Conservation (phyloP, 345 rosid genomes). For the Brassica incana region DNA sequence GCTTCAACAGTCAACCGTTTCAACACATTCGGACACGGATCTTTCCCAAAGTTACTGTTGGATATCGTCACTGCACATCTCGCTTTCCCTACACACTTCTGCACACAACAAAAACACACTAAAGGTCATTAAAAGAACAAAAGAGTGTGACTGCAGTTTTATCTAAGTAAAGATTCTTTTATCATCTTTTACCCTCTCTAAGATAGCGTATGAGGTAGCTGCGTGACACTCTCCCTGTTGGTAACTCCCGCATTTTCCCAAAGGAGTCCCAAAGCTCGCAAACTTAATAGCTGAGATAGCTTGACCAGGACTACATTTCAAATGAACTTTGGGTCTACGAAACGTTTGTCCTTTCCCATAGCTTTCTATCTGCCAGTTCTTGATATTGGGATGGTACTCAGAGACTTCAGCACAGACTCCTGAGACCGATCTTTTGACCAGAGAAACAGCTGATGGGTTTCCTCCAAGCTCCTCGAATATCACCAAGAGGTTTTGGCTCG, state of each 20-base stretch:
- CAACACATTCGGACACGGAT: conserved; percentile 83
- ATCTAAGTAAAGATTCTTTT: neutral
- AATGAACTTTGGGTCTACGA: conserved; percentile 86
- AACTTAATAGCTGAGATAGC: conserved; percentile 80
- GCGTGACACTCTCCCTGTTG: conserved; percentile 97
- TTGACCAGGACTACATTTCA: conserved; percentile 78
- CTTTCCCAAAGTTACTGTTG: conserved; percentile 74
- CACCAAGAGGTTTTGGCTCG: conserved; percentile 79
- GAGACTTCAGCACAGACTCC: conserved; percentile 89
- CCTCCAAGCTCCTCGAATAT: conserved; percentile 98
- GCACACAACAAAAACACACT: conserved; percentile 27
- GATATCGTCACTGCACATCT: conserved; percentile 78
- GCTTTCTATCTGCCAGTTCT: conserved; percentile 99
- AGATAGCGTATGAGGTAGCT: conserved; percentile 63
- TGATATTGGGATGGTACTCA: conserved; percentile 85
- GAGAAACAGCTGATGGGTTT: conserved; percentile 69
- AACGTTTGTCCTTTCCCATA: conserved; percentile 84
- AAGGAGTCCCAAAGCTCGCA: conserved; percentile 96
- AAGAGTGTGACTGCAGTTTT: neutral
- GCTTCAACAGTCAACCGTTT: conserved; percentile 84
- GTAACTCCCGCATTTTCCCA: conserved; percentile 95
- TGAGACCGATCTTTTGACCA: conserved; percentile 76
- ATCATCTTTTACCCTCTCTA: conserved; percentile 62
- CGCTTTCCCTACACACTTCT: conserved; percentile 84
- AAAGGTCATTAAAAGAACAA: conserved; percentile 18